phyloP scores from a whole-genome alignment of 345 rosid genomes.

The Populus davidiana region DNA sequence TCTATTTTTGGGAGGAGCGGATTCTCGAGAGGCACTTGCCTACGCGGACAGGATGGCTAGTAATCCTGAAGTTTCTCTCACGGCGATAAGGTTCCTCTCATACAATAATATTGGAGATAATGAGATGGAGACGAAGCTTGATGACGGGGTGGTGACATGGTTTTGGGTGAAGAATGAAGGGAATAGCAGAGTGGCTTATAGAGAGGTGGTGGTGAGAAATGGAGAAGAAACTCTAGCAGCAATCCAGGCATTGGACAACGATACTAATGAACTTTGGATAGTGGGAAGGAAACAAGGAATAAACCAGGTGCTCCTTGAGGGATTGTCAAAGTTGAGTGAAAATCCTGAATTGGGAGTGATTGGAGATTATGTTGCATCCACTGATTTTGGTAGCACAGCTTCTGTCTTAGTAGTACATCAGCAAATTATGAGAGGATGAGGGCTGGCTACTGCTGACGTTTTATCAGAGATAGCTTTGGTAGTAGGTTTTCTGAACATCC shows the following conservation, averaged over 20 bases:
- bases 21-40: constrained; percentile 64
- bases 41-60: constrained; percentile 51
- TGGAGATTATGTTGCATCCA: constrained; percentile 56
- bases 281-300: constrained; percentile 65
- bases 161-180: constrained; percentile 70
- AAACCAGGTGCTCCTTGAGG: constrained; percentile 53
- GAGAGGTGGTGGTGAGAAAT: constrained; percentile 58
- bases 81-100: constrained; percentile 54
- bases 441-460: too few relatives aligned
- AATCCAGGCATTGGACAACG: constrained; percentile 48
- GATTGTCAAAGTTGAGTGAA: constrained; percentile 58
- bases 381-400: constrained; percentile 40
- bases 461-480: neutral
- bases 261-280: constrained; percentile 58
- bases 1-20: constrained; percentile 77
- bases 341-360: constrained; percentile 52
- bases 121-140: constrained; percentile 66
- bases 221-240: constrained; percentile 67
- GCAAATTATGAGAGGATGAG: constrained; percentile 31
- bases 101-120: constrained; percentile 47
- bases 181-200: constrained; percentile 50
- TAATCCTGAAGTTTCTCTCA: constrained; percentile 43
- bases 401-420: constrained; percentile 77
- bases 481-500: neutral
- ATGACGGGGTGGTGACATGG: constrained; percentile 71